phyloP scores from a whole-genome alignment of 2,329 filamentous ascomycete species.

The Aspergillus sp. region DNA sequence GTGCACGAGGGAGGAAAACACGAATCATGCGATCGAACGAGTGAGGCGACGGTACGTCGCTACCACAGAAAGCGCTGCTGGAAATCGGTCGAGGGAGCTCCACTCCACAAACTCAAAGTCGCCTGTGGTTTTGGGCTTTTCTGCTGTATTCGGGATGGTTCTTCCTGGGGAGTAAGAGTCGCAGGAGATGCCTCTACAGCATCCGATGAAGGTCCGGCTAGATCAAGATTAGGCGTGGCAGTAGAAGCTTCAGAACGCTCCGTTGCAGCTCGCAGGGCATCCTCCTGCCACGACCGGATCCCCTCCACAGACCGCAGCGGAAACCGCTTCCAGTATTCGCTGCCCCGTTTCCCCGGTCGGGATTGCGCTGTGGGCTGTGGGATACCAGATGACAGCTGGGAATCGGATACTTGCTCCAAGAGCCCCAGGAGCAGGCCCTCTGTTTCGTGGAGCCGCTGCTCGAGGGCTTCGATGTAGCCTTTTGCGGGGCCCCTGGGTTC shows the following conservation, averaged over 20 bases:
- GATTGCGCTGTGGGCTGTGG: slow-evolving; percentile 10
- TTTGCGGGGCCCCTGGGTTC: slow-evolving; percentile 51
- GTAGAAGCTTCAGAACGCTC: background rate
- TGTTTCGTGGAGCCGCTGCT: slow-evolving; percentile 48
- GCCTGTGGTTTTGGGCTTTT: slow-evolving; percentile 10
- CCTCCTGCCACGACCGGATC: slow-evolving; percentile 43
- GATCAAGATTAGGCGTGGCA: background rate
- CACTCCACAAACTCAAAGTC: slow-evolving; percentile 33
- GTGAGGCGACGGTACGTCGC: background rate
- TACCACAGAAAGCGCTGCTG: slow-evolving; percentile 42
- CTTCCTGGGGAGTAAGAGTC: background rate
- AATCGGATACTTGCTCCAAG: slow-evolving; percentile 38
- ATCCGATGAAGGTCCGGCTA: background rate
- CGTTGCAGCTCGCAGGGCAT: slow-evolving; percentile 24
- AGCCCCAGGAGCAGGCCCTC: slow-evolving; percentile 46
- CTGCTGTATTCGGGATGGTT: background rate
- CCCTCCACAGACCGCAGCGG: slow-evolving; percentile 40
- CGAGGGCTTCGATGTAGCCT: slow-evolving; percentile 51
- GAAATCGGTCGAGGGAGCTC: slow-evolving; percentile 36
- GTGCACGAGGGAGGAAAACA: background rate
- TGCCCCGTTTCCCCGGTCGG: slow-evolving; percentile 37
- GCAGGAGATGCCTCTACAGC: background rate
- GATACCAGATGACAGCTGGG: slow-evolving; percentile 32
- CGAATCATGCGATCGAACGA: background rate
- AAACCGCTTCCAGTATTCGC: slow-evolving; percentile 44